Evolutionary conservation across 345 rosid genomes (phyloP).

Genomic region (Atalantia buxifolia): DNA sequence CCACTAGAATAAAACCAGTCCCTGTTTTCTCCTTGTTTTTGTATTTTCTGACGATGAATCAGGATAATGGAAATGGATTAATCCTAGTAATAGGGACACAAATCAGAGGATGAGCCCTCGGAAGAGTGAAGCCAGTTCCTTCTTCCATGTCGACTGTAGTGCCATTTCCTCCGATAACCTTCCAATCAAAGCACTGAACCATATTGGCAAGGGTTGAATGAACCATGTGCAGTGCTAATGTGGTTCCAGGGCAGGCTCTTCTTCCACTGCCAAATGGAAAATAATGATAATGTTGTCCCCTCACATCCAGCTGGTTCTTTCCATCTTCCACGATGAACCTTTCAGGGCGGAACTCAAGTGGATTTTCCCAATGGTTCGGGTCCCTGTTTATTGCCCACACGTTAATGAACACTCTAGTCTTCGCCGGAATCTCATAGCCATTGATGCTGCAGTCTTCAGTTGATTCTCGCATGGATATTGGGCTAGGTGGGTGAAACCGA

Average conservation of each 20-base stretch:
- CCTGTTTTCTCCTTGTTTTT: neutral
- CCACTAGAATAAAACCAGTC: too few species aligned
- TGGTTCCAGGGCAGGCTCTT: constrained; percentile 64
- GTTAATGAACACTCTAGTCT: constrained; percentile 44
- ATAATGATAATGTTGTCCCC: constrained; percentile 47
- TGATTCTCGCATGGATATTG: constrained; percentile 55
- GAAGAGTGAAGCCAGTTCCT: constrained; percentile 47
- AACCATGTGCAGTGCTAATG: constrained; percentile 44
- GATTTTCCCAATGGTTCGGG: constrained; percentile 52
- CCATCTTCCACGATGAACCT: constrained; percentile 36
- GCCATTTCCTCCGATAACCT: constrained; percentile 25
- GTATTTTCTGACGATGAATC: neutral
- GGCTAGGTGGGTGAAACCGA: constrained; percentile 73
- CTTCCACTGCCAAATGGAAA: constrained; percentile 65
- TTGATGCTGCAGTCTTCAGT: constrained; percentile 28
- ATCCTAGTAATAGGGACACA: constrained; percentile 48
- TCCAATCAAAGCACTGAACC: constrained; percentile 60
- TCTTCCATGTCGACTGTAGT: constrained; percentile 49
- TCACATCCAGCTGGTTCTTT: constrained; percentile 38
- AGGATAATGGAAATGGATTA: constrained; percentile 14
- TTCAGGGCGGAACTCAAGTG: constrained; percentile 54
- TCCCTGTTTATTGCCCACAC: constrained; percentile 60
- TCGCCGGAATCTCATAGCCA: constrained; percentile 49
- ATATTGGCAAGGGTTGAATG: constrained; percentile 37
- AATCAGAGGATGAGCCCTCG: constrained; percentile 49